These are phyloP conservation scores for Candida nonsorbophila DNA, from an alignment of 805 yeast species.

Conservation along the genomic window DNA sequence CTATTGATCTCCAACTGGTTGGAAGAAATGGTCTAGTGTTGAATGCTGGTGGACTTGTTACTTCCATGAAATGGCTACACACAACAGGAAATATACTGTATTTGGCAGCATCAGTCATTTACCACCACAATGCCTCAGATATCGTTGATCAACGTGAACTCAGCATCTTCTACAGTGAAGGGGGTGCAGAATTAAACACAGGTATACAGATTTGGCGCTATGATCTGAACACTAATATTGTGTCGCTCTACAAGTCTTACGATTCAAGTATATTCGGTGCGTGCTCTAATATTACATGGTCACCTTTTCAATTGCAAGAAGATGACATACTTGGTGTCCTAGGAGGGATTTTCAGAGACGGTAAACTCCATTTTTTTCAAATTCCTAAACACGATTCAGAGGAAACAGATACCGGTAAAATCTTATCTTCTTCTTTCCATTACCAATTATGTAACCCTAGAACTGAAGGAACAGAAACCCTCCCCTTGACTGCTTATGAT, in stretches of 20 bases:
- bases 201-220: slow-evolving; percentile 44
- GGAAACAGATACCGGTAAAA: slow-evolving; percentile 6
- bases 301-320: slow-evolving; percentile 24
- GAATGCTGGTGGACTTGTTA: slow-evolving; percentile 48
- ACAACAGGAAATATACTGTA: slow-evolving; percentile 23
- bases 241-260: slow-evolving; percentile 21
- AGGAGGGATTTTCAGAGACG: slow-evolving; percentile 55
- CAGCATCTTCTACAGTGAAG: slow-evolving; percentile 21
- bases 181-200: slow-evolving; percentile 17
- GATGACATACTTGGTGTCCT: slow-evolving; percentile 34
- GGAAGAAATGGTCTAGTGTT: slow-evolving; percentile 33
- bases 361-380: slow-evolving; percentile 45
- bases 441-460: slow-evolving; percentile 11
- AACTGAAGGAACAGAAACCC: slow-evolving; percentile 1
- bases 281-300: slow-evolving; percentile 35
- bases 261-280: slow-evolving; percentile 40
- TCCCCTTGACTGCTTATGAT: slow-evolving; percentile 43
- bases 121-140: slow-evolving; percentile 16
- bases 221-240: slow-evolving; percentile 16
- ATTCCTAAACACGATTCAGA: slow-evolving; percentile 18
- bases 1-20: slow-evolving; percentile 1
- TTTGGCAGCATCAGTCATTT: slow-evolving; percentile 48
- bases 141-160: slow-evolving; percentile 18
- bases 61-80: slow-evolving; percentile 51
- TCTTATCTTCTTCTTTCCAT: slow-evolving; percentile 18